These are phyloP conservation scores for Lomentospora prolificans DNA, from an alignment of 2,329 filamentous ascomycete species.

Conservation along the genomic window DNA sequence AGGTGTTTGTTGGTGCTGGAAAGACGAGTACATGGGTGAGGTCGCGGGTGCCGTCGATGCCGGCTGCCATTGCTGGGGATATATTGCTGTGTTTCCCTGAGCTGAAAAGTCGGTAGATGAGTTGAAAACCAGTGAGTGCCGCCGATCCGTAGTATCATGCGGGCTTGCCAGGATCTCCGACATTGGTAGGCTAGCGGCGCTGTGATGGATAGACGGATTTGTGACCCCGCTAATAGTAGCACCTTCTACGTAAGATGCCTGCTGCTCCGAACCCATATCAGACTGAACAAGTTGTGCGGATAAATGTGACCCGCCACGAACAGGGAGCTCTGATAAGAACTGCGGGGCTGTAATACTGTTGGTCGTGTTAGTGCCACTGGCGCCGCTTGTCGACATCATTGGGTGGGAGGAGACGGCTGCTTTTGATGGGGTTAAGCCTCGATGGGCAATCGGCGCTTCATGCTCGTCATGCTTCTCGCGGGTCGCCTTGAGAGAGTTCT, in stretches of 20 bases:
- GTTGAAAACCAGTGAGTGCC: constrained; percentile 33
- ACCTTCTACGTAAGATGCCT: constrained; percentile 29
- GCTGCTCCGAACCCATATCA: constrained; percentile 30
- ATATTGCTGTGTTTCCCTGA: constrained; percentile 28
- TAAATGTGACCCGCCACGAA: constrained; percentile 29
- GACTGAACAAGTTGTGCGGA: constrained; percentile 29
- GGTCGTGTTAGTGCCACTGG: constrained; percentile 10
- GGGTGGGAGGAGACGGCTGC: constrained; percentile 25
- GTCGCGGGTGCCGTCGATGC: constrained; percentile 29
- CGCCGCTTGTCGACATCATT: constrained; percentile 12
- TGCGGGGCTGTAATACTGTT: constrained; percentile 20
- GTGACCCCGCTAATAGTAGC: constrained; percentile 23
- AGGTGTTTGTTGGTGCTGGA: constrained; percentile 25
- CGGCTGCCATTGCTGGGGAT: constrained; percentile 34
- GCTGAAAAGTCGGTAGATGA: constrained; percentile 34
- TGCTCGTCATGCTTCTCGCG: constrained; percentile 30
- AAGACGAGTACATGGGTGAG: constrained; percentile 36
- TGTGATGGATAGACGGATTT: constrained; percentile 23
- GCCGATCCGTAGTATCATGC: constrained; percentile 32
- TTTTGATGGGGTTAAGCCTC: constrained; percentile 23
- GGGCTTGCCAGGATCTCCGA: constrained; percentile 34
- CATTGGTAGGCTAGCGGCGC: constrained; percentile 27
- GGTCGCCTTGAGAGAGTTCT: constrained; percentile 29
- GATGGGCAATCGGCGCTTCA: constrained; percentile 22
- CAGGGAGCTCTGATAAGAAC: constrained; percentile 33